phyloP scores from a whole-genome alignment of 495 filamentous ascomycete genomes.

The Tuber calosporum region DNA sequence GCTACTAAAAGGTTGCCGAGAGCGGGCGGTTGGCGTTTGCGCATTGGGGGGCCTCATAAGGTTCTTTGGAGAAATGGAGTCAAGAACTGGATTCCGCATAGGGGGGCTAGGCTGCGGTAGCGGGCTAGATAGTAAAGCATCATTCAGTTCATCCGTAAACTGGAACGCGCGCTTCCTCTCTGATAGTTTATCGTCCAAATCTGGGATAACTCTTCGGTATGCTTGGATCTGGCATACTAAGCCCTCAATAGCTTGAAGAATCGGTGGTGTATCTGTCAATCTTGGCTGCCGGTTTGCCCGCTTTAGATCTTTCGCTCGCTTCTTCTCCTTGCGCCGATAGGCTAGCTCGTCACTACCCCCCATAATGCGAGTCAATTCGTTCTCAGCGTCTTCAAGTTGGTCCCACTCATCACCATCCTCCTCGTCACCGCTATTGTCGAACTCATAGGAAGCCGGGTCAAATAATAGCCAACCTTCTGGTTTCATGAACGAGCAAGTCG shows the following conservation, averaged over 20 bases:
- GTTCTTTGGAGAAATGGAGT: slow-evolving; percentile 33
- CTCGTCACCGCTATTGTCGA: slow-evolving; percentile 43
- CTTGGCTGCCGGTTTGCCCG: slow-evolving; percentile 50
- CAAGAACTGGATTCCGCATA: slow-evolving; percentile 26
- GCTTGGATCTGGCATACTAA: slow-evolving; percentile 59
- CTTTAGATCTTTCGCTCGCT: slow-evolving; percentile 42
- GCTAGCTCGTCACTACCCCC: slow-evolving; percentile 18
- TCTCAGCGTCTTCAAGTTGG: slow-evolving; percentile 34
- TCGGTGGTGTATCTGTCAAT: slow-evolving; percentile 49
- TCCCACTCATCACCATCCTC: slow-evolving; percentile 36
- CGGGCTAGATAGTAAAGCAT: slow-evolving; percentile 34
- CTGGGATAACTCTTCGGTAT: slow-evolving; percentile 61
- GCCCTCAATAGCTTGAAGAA: slow-evolving; percentile 49
- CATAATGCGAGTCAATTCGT: slow-evolving; percentile 38
- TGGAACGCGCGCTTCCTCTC: slow-evolving; percentile 64
- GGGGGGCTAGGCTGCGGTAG: slow-evolving; percentile 18
- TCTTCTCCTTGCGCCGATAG: slow-evolving; percentile 33
- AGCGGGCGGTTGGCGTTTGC: slow-evolving; percentile 15
- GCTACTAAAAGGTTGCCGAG: slow-evolving; percentile 27
- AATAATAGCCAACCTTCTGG: slow-evolving; percentile 87
- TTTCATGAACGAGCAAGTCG: slow-evolving; percentile 70
- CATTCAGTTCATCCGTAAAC: slow-evolving; percentile 46
- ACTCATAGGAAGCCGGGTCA: slow-evolving; percentile 56
- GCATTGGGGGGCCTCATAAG: slow-evolving; percentile 29
- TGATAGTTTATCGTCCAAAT: slow-evolving; percentile 68